Conservation (phyloP, 2,329 filamentous ascomycete species). For the Colletotrichum liriopes region DNA sequence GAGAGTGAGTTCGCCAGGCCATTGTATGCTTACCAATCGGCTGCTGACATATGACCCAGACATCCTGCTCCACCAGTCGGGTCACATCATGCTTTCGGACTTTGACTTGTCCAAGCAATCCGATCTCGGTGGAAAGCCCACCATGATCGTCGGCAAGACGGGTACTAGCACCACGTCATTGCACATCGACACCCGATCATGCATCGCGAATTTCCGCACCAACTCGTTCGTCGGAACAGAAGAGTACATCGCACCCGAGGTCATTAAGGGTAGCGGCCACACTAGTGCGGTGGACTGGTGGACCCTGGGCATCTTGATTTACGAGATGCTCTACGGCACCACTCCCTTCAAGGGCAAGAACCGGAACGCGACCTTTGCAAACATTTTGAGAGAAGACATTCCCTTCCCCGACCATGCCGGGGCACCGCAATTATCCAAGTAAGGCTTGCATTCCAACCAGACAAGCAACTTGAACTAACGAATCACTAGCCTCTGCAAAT, state of each 20-base stretch:
- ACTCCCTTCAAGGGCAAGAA: constrained; percentile 99
- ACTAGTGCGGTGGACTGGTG: constrained; percentile 99
- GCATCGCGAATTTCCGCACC: constrained; percentile 97
- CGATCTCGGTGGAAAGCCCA: constrained; percentile 93
- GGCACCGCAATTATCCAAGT: constrained; percentile 92
- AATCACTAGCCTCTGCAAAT: constrained; percentile 88
- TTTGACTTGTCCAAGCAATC: constrained; percentile 99
- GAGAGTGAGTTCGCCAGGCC: constrained; percentile 79
- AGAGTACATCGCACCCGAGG: constrained; percentile 98
- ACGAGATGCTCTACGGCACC: constrained; percentile 98
- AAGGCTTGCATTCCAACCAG: constrained; percentile 45
- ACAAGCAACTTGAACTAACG: constrained; percentile 27
- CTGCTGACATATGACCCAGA: constrained; percentile 67
- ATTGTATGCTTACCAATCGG: constrained; percentile 31
- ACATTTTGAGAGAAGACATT: constrained; percentile 95
- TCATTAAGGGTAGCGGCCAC: constrained; percentile 98
- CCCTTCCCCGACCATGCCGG: constrained; percentile 93
- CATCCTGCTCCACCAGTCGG: constrained; percentile 98
- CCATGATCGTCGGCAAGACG: constrained; percentile 95
- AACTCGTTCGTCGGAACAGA: constrained; percentile 99
- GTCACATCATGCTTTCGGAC: constrained; percentile 99
- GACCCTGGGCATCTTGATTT: constrained; percentile 97
- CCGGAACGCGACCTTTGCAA: constrained; percentile 96
- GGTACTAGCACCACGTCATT: constrained; percentile 89
- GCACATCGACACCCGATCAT: constrained; percentile 98